A percentile compares a stretch with the other conserved stretches of the same genome.
Conservation (phyloP, 805 yeast species). For the Hanseniaspora valbyensis region DNA sequence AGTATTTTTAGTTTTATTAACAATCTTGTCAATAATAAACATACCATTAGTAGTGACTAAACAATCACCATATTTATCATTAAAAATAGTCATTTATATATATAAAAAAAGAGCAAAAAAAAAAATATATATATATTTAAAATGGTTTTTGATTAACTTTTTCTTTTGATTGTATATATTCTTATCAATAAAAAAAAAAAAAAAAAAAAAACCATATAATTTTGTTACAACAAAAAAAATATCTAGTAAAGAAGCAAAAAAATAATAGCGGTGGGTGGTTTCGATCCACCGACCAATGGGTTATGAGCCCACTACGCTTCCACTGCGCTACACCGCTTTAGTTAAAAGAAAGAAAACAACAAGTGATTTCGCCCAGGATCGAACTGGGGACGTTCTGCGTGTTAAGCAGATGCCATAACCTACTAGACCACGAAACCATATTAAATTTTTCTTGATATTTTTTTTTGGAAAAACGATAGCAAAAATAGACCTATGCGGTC, state of each 20-base stretch:
- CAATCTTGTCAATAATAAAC: conserved; percentile 83
- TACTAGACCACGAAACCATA: conserved; percentile 47
- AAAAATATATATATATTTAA: background rate
- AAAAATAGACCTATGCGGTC: too few relatives aligned
- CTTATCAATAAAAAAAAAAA: conserved; percentile 19
- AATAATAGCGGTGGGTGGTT: conserved; percentile 79
- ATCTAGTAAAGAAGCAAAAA: conserved; percentile 25
- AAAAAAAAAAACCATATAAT: background rate
- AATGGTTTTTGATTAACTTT: too few relatives aligned
- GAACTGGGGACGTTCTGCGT: conserved; percentile 99
- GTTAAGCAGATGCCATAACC: conserved; percentile 99
- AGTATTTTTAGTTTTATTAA: conserved; percentile 29
- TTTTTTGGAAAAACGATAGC: background rate
- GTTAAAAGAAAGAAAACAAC: background rate
- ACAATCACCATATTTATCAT: conserved; percentile 10
- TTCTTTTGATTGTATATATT: too few relatives aligned
- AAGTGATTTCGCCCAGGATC: conserved; percentile 84
- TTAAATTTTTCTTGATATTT: background rate
- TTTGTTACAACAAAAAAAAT: too few relatives aligned
- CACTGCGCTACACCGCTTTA: conserved; percentile 94
- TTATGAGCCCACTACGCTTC: conserved; percentile 99
- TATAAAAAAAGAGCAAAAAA: background rate
- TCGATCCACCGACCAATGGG: conserved; percentile 98
- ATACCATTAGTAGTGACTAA: conserved; percentile 66
- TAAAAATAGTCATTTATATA: background rate